Base-by-base conservation (phyloP, 805 yeast species). In the Starmera dryadoides region DNA sequence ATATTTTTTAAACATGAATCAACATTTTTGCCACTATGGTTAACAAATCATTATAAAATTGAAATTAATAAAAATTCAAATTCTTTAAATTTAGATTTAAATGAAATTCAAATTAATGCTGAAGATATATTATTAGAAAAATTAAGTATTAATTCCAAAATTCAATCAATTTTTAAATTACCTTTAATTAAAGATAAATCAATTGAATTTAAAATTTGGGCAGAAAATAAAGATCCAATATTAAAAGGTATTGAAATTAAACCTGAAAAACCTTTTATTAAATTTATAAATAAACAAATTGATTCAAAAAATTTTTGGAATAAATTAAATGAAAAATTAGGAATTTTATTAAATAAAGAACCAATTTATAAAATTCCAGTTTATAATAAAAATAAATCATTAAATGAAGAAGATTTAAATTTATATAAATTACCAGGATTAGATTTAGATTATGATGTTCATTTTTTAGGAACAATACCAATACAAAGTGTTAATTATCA, bases 81-180 rank as follows among this genome's bases (percentile, higher is more conserved):
- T 7, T 2, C 23, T 3, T 10, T 20, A 12, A 19, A 20, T 19
- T 42, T 51, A n/a, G 57, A 52, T 33, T 28, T 42, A 10, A 41
- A 43, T 25, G 35, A 39, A 16, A 42, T 54, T 6, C 43, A 45
- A 19, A 17, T 30, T 12, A 46, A 44, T n/a, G 51, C 51, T 1
- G 47, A 49, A 20, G 55, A 51, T 16, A 55, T 48, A 39, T 33
- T 54, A 25, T 33, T 54, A 32, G 57, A 54, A 32, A 38, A 50
- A 33, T 33, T 54, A 7, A 48, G 52, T 4, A 21, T 52, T 15
- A 42, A 52, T 34, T 40, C 34, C 3, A 21, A 31, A 10, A 46
- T 54, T 9, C 48, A 49, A 34, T 17, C 28, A 8, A 43, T 42
- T 19, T 54, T 47, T 37, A 43, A 49, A 35, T 33, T 54, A 17